These are phyloP conservation scores for Podaxis sp. DNA, from an alignment of 768 basidiomycete genomes.

Conservation along the genomic window DNA sequence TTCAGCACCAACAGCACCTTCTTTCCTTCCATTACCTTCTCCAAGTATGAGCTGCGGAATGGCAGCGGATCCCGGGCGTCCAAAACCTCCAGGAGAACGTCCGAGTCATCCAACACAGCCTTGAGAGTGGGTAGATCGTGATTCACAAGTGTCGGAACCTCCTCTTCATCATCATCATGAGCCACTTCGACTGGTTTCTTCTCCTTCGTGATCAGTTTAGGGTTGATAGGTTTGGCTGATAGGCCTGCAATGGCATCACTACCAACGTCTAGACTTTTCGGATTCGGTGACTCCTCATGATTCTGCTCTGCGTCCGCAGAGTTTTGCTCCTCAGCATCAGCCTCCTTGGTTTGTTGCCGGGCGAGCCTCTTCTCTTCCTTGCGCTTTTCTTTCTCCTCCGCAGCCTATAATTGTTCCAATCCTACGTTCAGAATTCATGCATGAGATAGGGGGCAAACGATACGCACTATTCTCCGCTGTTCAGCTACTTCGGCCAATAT, in stretches of 20 bases:
- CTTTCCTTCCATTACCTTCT: constrained; percentile 45
- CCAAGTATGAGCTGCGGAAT: constrained; percentile 64
- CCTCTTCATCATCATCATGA: constrained; percentile 45
- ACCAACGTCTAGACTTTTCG: constrained; percentile 46
- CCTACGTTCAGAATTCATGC: constrained; percentile 3
- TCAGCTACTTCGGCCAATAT: constrained; percentile 89
- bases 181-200: constrained; percentile 28
- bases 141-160: constrained; percentile 62
- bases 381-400: constrained; percentile 71
- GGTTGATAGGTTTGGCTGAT: constrained; percentile 39
- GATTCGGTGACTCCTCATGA: constrained; percentile 28
- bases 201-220: constrained; percentile 32
- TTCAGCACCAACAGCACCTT: constrained; percentile 69
- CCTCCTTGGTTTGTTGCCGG: constrained; percentile 25
- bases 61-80: constrained; percentile 83
- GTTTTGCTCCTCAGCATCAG: constrained; percentile 27
- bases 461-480: constrained; percentile 68
- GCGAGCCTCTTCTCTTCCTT: constrained; percentile 56
- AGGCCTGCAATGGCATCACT: constrained; percentile 48
- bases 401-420: constrained; percentile 45
- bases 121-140: constrained; percentile 60
- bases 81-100: constrained; percentile 78
- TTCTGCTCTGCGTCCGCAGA: constrained; percentile 13
- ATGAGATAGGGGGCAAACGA: background rate
- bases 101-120: constrained; percentile 71